Base-by-base conservation (phyloP, 306 rosid genomes). In the Pterocarpus santalinus region DNA sequence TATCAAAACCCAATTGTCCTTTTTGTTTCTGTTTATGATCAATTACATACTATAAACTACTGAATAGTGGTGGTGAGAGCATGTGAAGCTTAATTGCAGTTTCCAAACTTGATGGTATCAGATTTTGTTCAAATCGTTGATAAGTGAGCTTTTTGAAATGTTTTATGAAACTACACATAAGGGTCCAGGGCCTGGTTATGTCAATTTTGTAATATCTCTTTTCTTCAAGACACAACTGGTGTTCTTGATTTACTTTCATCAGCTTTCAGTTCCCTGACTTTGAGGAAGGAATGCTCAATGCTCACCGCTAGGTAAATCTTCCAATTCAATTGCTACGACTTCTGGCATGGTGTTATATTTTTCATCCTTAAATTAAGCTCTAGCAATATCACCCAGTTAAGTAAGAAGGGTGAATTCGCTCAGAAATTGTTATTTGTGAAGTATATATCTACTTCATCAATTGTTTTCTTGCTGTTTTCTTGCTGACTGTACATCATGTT, bases 121-220 rank as follows among this genome's bases (percentile, higher is more conserved):
- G 65, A 53, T 34, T 69, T 69, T 75, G 61, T 73, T 76, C 66
- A 66, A 55, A 63, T 62, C 75, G 11, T 69, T 67, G 66, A 35
- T 56, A 13, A 30, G 55, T 51, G 65, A 53, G 51, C 41, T 64
- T 30, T 62, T 6, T 63, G 51, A 72, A 53, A 16, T 65, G 38
- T 17, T 66, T 10, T 66, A 34, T 38, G 51, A 57, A 38, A 83
- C 16, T 72, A 16, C 2, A 3, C 57, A 22, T 15, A 34, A 47
- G 46, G 28, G 30, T 65, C 77, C 39, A 16, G 30, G 66, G 64
- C 53, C 16, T 49, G 36, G 35, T 53, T 75, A 33, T 68, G 28
- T 22, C 28, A 22, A 15, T 69, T 62, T 61, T 56, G 44, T 39
- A n/a, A 4, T 74, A 6, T 47, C 34, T 16, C 9, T 38, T 39